Conservation (phyloP, 1,139 yeast genomes). For the Lizanozyma gosingica region DNA sequence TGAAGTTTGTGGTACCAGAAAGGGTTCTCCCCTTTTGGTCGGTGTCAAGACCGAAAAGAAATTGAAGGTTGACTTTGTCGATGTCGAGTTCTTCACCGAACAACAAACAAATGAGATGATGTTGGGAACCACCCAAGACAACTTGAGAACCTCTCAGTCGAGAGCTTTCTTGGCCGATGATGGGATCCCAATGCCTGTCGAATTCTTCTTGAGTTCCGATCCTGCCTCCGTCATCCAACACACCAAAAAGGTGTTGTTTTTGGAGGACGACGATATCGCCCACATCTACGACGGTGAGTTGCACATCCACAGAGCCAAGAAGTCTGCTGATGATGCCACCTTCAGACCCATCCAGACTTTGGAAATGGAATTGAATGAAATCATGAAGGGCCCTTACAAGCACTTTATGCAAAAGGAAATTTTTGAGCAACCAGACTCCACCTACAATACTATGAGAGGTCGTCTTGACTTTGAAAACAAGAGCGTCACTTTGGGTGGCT, state of each 20-base stretch:
- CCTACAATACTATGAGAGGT: constrained; percentile 98
- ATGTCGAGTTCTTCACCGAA: constrained; percentile 63
- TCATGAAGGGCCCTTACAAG: constrained; percentile 93
- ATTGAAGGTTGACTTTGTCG: constrained; percentile 96
- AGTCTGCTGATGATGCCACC: constrained; percentile 83
- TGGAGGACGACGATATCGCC: constrained; percentile 98
- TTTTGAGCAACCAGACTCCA: constrained; percentile 96
- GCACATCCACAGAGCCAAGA: constrained; percentile 94
- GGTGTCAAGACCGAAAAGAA: constrained; percentile 96
- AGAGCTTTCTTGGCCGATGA: constrained; percentile 90
- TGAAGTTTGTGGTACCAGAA: constrained; percentile 94
- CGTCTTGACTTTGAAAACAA: constrained; percentile 86
- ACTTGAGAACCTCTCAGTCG: constrained; percentile 80
- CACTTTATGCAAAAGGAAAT: constrained; percentile 99
- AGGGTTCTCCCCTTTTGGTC: constrained; percentile 93
- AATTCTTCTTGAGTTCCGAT: constrained; percentile 93
- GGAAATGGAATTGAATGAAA: constrained; percentile 94
- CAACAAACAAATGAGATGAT: background rate
- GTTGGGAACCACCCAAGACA: constrained; percentile 8
- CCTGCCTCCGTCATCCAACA: constrained; percentile 97
- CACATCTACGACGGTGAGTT: constrained; percentile 97
- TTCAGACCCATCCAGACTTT: constrained; percentile 93
- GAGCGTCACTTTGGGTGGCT: constrained; percentile 80
- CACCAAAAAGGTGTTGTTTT: constrained; percentile 90
- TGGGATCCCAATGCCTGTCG: constrained; percentile 89